Evolutionary conservation across 352 stramenopile genomes (phyloP).

Genomic region (Elongisporangium anandrum): DNA sequence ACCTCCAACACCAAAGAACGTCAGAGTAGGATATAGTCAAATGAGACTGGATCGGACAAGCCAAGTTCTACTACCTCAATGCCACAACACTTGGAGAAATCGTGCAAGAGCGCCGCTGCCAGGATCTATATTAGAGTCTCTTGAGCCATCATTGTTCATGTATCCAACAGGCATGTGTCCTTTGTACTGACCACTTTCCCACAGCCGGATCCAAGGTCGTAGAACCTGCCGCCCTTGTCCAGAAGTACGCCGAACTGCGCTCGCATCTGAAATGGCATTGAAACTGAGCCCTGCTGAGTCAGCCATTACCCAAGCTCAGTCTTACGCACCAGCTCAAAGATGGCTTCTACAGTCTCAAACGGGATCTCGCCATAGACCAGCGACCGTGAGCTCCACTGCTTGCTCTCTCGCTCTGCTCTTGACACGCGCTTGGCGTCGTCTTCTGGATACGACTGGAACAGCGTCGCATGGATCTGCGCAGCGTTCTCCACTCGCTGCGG

Average conservation of each 20-base stretch:
- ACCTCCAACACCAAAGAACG: constrained; percentile 12
- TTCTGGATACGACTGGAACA: constrained; percentile 48
- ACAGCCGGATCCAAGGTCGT: constrained; percentile 64
- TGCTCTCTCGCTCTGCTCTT: constrained; percentile 58
- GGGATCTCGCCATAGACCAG: constrained; percentile 65
- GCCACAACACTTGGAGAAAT: constrained; percentile 62
- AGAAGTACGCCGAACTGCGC: constrained; percentile 51
- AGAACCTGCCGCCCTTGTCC: constrained; percentile 61
- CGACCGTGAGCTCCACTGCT: constrained; percentile 55
- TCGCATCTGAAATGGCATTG: constrained; percentile 30
- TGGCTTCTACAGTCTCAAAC: constrained; percentile 45
- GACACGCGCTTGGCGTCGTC: constrained; percentile 49
- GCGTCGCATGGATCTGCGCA: constrained; percentile 30
- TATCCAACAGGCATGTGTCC: no score
- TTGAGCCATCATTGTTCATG: background rate
- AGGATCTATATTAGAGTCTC: constrained; percentile 28
- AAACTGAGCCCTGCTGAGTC: background rate
- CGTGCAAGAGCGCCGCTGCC: constrained; percentile 49
- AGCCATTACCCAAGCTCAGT: background rate
- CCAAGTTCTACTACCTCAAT: no score
- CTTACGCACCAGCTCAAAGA: constrained; percentile 47
- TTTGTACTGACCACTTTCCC: constrained; percentile 54
- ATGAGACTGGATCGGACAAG: no score
- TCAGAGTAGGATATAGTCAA: no score
- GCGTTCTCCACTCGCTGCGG: constrained; percentile 33